phyloP scores from a whole-genome alignment of 768 basidiomycete species.

The Xanthoconium stramineum region DNA sequence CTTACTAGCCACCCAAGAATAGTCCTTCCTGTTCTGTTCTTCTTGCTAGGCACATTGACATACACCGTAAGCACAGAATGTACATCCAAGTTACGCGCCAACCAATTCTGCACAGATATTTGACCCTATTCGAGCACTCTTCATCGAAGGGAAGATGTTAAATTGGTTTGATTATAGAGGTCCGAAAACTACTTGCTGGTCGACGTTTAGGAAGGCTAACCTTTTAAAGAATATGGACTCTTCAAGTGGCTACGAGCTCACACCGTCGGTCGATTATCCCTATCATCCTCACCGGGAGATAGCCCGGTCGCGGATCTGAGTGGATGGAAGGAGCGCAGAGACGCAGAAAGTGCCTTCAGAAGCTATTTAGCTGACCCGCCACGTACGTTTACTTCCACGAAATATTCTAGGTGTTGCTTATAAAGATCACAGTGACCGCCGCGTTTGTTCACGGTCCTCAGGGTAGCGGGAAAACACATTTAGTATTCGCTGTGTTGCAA shows the following conservation, averaged over 20 bases:
- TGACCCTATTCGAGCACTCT: conserved; percentile 84
- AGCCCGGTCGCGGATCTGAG: conserved; percentile 29
- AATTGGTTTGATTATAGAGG: conserved; percentile 82
- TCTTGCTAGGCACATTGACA: conserved; percentile 85
- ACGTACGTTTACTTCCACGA: conserved; percentile 38
- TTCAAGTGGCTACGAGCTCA: conserved; percentile 74
- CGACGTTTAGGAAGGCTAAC: background rate
- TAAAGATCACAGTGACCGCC: conserved; percentile 51
- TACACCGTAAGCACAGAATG: conserved; percentile 63
- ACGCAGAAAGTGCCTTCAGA: conserved; percentile 66
- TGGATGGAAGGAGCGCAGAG: conserved; percentile 83
- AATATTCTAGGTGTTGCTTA: conserved; percentile 3
- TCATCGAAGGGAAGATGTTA: conserved; percentile 77
- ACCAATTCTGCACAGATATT: conserved; percentile 60
- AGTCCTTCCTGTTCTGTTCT: conserved; percentile 74
- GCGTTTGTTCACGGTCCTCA: conserved; percentile 81
- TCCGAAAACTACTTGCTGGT: conserved; percentile 27
- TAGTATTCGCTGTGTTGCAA: conserved; percentile 53
- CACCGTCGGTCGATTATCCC: conserved; percentile 50
- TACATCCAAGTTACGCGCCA: background rate
- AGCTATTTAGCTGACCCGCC: conserved; percentile 79
- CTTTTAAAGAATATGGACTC: conserved; percentile 56
- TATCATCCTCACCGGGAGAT: conserved; percentile 22
- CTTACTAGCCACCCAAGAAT: conserved; percentile 84
- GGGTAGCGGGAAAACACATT: conserved; percentile 71